Percentiles rank a stretch among this genome's conserved stretches.
phyloP scores from a whole-genome alignment of 495 filamentous ascomycete genomes.

The Penicillium ucsense region DNA sequence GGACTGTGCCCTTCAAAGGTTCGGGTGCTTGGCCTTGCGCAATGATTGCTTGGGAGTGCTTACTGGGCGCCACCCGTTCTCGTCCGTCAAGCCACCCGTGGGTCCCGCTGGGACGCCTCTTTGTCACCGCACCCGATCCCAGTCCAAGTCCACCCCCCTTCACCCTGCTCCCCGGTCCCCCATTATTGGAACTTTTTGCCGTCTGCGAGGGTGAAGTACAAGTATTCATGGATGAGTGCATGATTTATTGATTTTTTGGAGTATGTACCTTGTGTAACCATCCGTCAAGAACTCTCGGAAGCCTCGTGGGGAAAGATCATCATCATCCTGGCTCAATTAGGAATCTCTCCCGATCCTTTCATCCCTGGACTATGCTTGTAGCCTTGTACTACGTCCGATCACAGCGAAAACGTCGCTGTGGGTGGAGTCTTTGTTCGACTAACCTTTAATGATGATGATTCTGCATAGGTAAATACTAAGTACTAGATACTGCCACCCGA shows the following conservation, averaged over 20 bases:
- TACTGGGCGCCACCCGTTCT: slow-evolving; percentile 3
- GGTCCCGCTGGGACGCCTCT: slow-evolving; percentile 1
- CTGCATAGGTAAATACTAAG: too few relatives aligned
- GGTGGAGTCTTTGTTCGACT: too few relatives aligned
- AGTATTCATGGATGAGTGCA: too few relatives aligned
- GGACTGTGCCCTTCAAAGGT: too few relatives aligned
- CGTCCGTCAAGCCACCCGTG: slow-evolving; percentile 3
- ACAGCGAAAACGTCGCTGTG: not conserved
- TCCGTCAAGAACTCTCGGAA: not conserved
- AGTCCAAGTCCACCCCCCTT: too few relatives aligned
- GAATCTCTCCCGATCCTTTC: slow-evolving; percentile 1
- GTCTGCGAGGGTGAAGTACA: too few relatives aligned
- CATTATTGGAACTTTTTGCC: too few relatives aligned
- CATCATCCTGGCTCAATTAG: slow-evolving; percentile 3
- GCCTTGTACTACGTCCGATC: not conserved
- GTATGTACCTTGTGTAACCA: too few relatives aligned
- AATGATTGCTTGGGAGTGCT: not conserved
- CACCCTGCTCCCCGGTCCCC: too few relatives aligned
- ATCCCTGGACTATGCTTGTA: not conserved
- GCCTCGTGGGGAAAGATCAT: slow-evolving; percentile 8
- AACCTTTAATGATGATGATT: too few relatives aligned
- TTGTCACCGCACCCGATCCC: not conserved
- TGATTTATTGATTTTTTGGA: too few relatives aligned
- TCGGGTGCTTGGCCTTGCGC: not conserved
- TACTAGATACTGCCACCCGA: too few relatives aligned